Evolutionary conservation across 2,329 filamentous ascomycete genomes (phyloP), one percentile per base, ranked within the genome.

Genomic region (Monilinia polystroma): DNA sequence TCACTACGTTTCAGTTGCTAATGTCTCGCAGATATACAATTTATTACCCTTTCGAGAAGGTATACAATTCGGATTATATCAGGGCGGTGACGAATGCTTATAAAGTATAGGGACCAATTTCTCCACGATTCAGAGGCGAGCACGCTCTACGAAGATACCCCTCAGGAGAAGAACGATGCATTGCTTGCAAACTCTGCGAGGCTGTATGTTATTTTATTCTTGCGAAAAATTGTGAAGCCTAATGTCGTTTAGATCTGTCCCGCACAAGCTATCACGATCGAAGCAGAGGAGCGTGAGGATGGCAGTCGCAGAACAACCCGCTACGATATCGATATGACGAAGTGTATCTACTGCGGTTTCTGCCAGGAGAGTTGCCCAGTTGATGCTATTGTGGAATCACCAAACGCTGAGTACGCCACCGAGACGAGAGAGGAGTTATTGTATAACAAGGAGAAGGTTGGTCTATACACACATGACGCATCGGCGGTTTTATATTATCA

Each of bases 241-340:
- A 52, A 57, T 52, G 72, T 75, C 56, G 75, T 64, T 43, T 67
- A 87, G 85, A 90, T 98, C 77, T 99, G 95, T 86, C 95, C 95
- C 53, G 95, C 95, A 67, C 92, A 97, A 81, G 95, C 95, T 76
- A 99, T 99, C 80, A 99, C 95, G 64, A 99, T 99, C 75, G 95
- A 99, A 83, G 95, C 95, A 67, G 95, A 99, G 80, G 95, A 99
- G 84, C 93, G 95, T 78, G 92, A 91, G 77, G 95, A 99, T 76
- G 95, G 95, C 71, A 96, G 92, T 77, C 89, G 95, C 80, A 88
- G 95, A 78, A 99, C 95, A 63, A 97, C 94, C 68, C 89, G 94
- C 78, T 99, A 99, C 82, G 95, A 99, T 79, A 97, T 99, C 78
- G 95, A 99, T 82, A 99, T 99, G 95, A 98, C 95, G 77, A 99